These are phyloP conservation scores for Fennellomyces sp. DNA, from an alignment of 371 early-diverging fungal species.

Conservation along the genomic window DNA sequence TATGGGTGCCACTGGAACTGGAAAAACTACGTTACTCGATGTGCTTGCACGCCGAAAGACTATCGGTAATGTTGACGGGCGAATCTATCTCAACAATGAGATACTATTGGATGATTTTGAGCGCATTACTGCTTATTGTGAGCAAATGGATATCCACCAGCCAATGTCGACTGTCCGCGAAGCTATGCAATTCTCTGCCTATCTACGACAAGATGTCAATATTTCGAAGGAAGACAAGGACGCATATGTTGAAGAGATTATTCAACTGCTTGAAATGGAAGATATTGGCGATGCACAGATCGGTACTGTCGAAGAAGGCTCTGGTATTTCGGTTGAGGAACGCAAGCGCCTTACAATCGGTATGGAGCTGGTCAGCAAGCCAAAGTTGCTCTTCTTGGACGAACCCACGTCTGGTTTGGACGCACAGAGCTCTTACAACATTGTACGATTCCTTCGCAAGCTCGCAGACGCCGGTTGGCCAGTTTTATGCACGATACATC, in stretches of 20 bases:
- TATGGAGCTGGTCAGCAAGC: constrained; percentile 70
- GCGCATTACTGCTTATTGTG: constrained; percentile 72
- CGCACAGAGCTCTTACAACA: constrained; percentile 26
- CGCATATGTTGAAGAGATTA: constrained; percentile 61
- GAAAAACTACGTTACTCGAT: constrained; percentile 85
- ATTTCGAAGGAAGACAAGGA: constrained; percentile 55
- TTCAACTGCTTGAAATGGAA: constrained; percentile 60
- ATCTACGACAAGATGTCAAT: constrained; percentile 58
- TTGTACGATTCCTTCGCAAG: constrained; percentile 57
- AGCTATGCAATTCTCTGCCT: constrained; percentile 65
- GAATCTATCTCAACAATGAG: constrained; percentile 58
- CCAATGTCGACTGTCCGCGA: constrained; percentile 59
- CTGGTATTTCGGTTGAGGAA: constrained; percentile 62
- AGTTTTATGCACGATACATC: constrained; percentile 66
- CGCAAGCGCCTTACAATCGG: constrained; percentile 67
- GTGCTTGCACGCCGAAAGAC: constrained; percentile 74
- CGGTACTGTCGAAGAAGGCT: constrained; percentile 40
- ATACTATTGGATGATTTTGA: constrained; percentile 51
- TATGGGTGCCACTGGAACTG: constrained; percentile 82
- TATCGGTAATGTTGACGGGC: constrained; percentile 69
- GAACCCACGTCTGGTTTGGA: constrained; percentile 79
- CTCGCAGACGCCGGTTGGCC: no score
- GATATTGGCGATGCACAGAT: constrained; percentile 53
- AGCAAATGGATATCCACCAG: constrained; percentile 77
- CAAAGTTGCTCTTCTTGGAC: constrained; percentile 76